Conservation (phyloP, 1,139 yeast genomes). For the Hanseniaspora gamundiae region DNA sequence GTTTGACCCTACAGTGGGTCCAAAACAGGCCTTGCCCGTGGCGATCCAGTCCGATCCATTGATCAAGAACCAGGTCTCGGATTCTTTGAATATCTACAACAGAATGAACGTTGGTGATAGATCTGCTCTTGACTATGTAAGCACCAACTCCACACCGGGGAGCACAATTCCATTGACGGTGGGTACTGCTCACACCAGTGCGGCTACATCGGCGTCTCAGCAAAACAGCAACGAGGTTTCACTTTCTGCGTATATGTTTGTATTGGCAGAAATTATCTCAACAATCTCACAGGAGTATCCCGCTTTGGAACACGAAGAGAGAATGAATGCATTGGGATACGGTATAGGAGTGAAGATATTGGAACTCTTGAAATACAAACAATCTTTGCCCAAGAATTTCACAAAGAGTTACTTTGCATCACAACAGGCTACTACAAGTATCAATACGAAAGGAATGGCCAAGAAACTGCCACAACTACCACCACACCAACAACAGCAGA, state of each 20-base stretch:
- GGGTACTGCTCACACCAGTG: neutral
- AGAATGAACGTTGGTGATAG: neutral
- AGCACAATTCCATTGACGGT: neutral
- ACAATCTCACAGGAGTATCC: conserved; percentile 14
- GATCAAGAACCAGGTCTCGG: neutral
- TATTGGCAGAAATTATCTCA: conserved; percentile 22
- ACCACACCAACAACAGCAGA: neutral
- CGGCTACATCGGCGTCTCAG: neutral
- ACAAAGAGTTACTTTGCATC: neutral
- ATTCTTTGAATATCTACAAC: conserved; percentile 1
- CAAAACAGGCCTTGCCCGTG: neutral
- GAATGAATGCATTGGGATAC: conserved; percentile 68
- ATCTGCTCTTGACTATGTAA: neutral
- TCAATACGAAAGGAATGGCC: too few relatives aligned
- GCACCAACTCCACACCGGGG: neutral
- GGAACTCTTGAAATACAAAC: conserved; percentile 47
- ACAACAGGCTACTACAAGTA: too few relatives aligned
- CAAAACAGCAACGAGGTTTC: conserved; percentile 21
- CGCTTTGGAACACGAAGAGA: conserved; percentile 44
- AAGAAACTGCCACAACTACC: neutral
- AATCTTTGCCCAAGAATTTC: conserved; percentile 16
- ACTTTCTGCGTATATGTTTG: conserved; percentile 21
- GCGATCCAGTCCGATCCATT: neutral
- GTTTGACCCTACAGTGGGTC: conserved; percentile 1
- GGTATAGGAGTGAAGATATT: conserved; percentile 48